A percentile compares a stretch with the other conserved stretches of the same genome.
Evolutionary conservation across 345 rosid species (phyloP).

Genomic region (Bruguiera parviflora): DNA sequence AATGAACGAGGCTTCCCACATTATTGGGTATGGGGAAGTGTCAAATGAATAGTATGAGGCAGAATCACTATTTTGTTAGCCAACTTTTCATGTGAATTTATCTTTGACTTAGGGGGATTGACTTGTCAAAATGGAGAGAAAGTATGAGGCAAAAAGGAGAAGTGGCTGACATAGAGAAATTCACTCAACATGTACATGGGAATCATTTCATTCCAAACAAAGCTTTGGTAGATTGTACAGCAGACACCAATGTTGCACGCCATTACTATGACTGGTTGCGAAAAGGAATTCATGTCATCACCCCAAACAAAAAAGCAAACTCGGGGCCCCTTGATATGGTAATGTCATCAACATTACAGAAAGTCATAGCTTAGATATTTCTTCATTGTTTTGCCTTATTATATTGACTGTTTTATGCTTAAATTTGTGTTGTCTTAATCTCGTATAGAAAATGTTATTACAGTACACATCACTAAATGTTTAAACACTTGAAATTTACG

Average conservation of each 20-base stretch:
- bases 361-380: not conserved
- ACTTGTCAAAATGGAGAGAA: constrained; percentile 83
- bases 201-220: constrained; percentile 93
- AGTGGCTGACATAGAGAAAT: constrained; percentile 70
- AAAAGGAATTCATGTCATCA: constrained; percentile 91
- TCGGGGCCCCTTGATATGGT: constrained; percentile 99
- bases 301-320: constrained; percentile 96
- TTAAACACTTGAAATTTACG: too few species aligned
- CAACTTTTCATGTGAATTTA: not conserved
- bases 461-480: too few species aligned
- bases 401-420: too few species aligned
- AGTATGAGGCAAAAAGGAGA: constrained; percentile 61
- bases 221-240: constrained; percentile 98
- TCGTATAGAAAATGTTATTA: too few species aligned
- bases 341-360: constrained; percentile 2
- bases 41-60: too few species aligned
- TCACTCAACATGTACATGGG: constrained; percentile 75
- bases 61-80: not conserved
- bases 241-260: constrained; percentile 74
- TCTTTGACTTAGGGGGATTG: constrained; percentile 63
- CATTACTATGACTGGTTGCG: constrained; percentile 81
- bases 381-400: not conserved
- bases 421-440: too few species aligned
- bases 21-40: too few species aligned
- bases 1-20: too few species aligned